Base-by-base conservation (phyloP, 495 filamentous ascomycete genomes). In the Aspergillus heteromorphus region DNA sequence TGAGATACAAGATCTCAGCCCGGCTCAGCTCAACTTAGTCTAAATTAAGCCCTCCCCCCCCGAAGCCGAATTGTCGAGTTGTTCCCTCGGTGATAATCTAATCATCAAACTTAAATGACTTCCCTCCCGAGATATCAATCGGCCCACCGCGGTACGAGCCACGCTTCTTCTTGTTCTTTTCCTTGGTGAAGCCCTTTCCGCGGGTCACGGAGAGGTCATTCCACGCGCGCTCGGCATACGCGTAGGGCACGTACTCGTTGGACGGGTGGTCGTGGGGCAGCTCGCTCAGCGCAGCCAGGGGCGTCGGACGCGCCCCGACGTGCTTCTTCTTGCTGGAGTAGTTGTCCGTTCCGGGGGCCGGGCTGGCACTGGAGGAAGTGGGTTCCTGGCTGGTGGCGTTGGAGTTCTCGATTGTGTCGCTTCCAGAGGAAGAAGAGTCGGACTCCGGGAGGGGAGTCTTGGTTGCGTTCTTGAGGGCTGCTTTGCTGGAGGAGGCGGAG, bases 121-220 rank as follows among this genome's bases (percentile, higher is more conserved):
- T 83, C 17, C 81, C 81, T 14, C 70, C 69, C 18, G 66, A 55
- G 54, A 90, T 85, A 67, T 95, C 89, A 56, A 97, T 90, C 18
- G 77, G 75, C 8, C 92, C 92, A 11, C 91, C 92, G 50, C 85
- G 81, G 75, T 95, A 96, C 48, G 83, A 87, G 43, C 95, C 95
- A 61, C 88, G 71, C 73, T 77, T 78, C 77, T 88, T 88, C 79
- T 97, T 99, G 70, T 99, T 97, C 85, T 99, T 99, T 75, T 97
- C 95, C 80, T 99, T 99, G 50, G 92, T 99, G 74, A 99, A 99
- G 13, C 89, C 89, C 76, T 96, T 97, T 51, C 95, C 95, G 66
- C 86, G 90, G 21, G 92, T 97, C 20, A 95, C 82, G 25, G 86
- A 88, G 47, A 99, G 72, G 67, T 97, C 92, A 54, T 87, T 79